Evolutionary conservation across 106 monocot species (phyloP), one percentile per base, ranked within the genome.

Genomic region (Phalaenopsis equestris): DNA sequence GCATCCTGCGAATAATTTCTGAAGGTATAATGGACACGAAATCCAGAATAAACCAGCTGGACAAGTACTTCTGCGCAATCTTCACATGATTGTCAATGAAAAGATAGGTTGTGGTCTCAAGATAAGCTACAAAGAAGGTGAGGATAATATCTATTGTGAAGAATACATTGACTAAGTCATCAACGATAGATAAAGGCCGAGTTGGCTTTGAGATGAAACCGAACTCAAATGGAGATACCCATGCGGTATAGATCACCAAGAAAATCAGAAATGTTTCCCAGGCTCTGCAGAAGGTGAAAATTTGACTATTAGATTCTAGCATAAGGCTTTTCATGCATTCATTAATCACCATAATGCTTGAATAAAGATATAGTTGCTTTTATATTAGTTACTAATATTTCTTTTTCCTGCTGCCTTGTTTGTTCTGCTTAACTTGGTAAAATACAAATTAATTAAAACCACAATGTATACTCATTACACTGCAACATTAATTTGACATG

Each of bases 51-150:
- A 92, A 85, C 94, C 92, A 92, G 73, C 82, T 88, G 24, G 58
- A 85, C 4, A 78, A 9, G 78, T 95, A 95, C 79, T 74, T 90
- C 84, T 16, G 84, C 19, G 90, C 90, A 9, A 95, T 95, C 76
- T 84, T 18, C 15, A 85, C 87, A 16, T 72, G 90, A 17, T 84
- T 58, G 46, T 95, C 92, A 19, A 92, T 42, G 4, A 92, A 79
- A 14, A 90, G 80, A 82, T 92, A 90, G 1, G 92, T 87, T 37
- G 84, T 67, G 80, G 80, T 83, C 81, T 95, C 88, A 23, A 92
- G 83, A 77, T 90, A 95, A 43, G 94, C 94, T 15, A 95, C 88
- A 74, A 92, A 92, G 83, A 95, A 95, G n/a, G 91, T 95, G 81
- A 95, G 65, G 21, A 92, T 72, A 56, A 95, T 95, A 77, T 95